Evolutionary conservation across 805 yeast genomes (phyloP), one percentile per base, ranked within the genome.

Genomic region (Barnettozyma salicaria): DNA sequence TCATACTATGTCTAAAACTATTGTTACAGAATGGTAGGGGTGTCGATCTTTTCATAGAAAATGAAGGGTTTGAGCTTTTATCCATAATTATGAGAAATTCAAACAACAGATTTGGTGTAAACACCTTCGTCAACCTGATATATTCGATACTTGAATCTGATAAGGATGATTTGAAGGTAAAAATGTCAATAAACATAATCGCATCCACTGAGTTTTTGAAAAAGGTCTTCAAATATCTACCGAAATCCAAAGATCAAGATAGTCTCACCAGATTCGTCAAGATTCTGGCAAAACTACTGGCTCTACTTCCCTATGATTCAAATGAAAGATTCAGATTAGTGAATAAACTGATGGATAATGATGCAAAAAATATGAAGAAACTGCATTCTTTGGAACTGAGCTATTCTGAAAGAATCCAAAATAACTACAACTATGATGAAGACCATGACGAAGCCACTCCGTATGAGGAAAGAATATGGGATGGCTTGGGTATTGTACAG

Each of bases 311-410:
- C 9, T 48, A 44, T 30, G 45, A 43, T 2, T 49, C 54, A 1
- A 41, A 41, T 22, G 51, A 51, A 27, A 40, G 56, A 34, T 21
- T 49, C n/a, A 37, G 56, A 34, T 43, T 51, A 23, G 40, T 51
- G 11, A 48, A 46, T 19, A 49, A 45, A 28, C 19, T 51, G 2
- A 25, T 42, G 30, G 10, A 27, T 9, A 50, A 50, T 19, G 30
- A 44, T 20, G 33, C 20, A 3, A 44, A 49, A 19, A 36, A 42
- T 19, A n/a, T 51, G 6, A 42, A 35, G 17, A 23, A 20, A 6
- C 13, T 49, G 7, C 9, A 39, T 19, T 36, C 37, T 3, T 11
- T 42, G 6, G 45, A 41, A 12, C 1, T 18, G 0, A 34, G 25
- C 10, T 29, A 34, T 6, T 18, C 34, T 4, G 25, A 31, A 1